These are phyloP conservation scores for Lagerstroemia speciosa DNA, from an alignment of 345 rosid genomes.

Conservation along the genomic window DNA sequence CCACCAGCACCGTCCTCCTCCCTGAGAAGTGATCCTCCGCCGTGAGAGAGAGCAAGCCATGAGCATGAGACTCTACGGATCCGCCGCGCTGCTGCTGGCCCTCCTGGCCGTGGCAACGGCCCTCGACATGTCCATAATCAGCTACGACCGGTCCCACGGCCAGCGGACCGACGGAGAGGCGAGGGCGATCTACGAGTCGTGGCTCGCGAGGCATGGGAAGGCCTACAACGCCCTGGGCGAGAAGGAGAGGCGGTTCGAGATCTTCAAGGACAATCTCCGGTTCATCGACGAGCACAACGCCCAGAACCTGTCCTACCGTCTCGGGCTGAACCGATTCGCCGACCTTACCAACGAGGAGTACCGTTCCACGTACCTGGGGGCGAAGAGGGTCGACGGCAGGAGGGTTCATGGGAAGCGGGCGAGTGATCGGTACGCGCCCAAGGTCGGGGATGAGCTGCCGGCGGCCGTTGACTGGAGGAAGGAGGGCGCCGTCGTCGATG, in stretches of 20 bases:
- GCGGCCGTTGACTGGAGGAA: slow-evolving; percentile 75
- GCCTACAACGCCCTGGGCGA: slow-evolving; percentile 48
- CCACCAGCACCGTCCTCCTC: background rate
- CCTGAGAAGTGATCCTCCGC: background rate
- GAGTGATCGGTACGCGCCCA: slow-evolving; percentile 41
- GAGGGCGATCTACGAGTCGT: slow-evolving; percentile 50
- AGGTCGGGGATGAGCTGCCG: slow-evolving; percentile 55
- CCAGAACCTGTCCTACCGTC: slow-evolving; percentile 37
- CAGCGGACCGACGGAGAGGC: slow-evolving; percentile 63
- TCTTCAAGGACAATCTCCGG: slow-evolving; percentile 78
- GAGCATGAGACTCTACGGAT: slow-evolving; percentile 1
- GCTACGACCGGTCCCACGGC: slow-evolving; percentile 52
- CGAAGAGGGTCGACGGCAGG: slow-evolving; percentile 23
- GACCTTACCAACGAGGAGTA: slow-evolving; percentile 92
- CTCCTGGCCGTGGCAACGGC: slow-evolving; percentile 44
- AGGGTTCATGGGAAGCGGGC: slow-evolving; percentile 25
- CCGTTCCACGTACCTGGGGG: slow-evolving; percentile 55
- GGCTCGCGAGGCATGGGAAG: slow-evolving; percentile 69
- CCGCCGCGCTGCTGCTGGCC: slow-evolving; percentile 25
- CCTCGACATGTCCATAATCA: slow-evolving; percentile 64
- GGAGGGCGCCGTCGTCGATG: slow-evolving; percentile 58
- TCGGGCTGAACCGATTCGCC: slow-evolving; percentile 79
- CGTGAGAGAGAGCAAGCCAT: background rate
- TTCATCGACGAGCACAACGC: slow-evolving; percentile 74
- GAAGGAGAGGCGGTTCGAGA: slow-evolving; percentile 64